A percentile compares a stretch with the other conserved stretches of the same genome.
Evolutionary conservation across 2,329 filamentous ascomycete species (phyloP).

Genomic region (Aspergillus caelatus): DNA sequence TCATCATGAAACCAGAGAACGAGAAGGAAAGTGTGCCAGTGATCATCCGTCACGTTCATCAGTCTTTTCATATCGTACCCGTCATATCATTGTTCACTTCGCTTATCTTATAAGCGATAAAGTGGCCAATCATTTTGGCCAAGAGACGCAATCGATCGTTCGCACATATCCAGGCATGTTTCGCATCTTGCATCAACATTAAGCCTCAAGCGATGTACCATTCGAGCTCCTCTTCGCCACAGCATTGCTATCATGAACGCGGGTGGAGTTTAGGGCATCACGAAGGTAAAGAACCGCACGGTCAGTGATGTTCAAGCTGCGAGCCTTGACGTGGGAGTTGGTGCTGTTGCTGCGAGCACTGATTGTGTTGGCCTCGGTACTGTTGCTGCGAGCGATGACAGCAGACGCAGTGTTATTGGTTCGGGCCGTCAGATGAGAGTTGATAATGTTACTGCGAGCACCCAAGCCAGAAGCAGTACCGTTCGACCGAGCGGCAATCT

Average conservation of each 20-base stretch:
- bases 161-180: background rate
- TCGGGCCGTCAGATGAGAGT: background rate
- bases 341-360: slow-evolving; percentile 5
- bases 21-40: background rate
- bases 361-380: background rate
- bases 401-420: background rate
- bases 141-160: background rate
- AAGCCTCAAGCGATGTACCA: slow-evolving; percentile 11
- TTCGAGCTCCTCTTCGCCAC: slow-evolving; percentile 10
- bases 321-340: slow-evolving; percentile 7
- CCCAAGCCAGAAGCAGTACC: background rate
- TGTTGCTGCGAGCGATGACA: slow-evolving; percentile 9
- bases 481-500: background rate
- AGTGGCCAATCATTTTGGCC: background rate
- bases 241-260: background rate
- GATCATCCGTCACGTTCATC: slow-evolving; percentile 1
- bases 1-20: slow-evolving; percentile 1
- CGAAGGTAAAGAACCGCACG: slow-evolving; percentile 11
- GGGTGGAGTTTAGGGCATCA: slow-evolving; percentile 14
- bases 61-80: background rate
- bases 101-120: background rate
- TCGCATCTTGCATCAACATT: background rate
- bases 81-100: slow-evolving; percentile 1
- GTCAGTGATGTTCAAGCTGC: slow-evolving; percentile 11
- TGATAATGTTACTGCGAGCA: slow-evolving; percentile 3